These are phyloP conservation scores for Serendipita sp. DNA, from an alignment of 768 basidiomycete species.

Conservation along the genomic window DNA sequence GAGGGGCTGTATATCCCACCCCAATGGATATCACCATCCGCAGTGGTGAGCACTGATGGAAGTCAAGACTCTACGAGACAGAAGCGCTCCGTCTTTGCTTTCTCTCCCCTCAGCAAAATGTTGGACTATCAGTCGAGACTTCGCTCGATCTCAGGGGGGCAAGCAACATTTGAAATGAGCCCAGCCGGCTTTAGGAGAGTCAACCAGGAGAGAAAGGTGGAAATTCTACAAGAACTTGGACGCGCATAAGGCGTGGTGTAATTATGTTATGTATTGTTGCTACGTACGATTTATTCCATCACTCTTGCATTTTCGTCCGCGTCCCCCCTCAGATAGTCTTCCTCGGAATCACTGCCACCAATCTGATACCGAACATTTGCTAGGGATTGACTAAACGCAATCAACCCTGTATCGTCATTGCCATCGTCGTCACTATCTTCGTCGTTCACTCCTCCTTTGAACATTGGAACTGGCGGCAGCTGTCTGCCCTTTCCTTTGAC, in stretches of 20 bases:
- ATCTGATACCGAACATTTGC: background rate
- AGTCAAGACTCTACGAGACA: conserved; percentile 24
- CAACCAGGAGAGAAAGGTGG: conserved; percentile 39
- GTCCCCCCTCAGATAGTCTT: conserved; percentile 2
- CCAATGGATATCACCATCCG: conserved; percentile 48
- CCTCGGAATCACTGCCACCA: background rate
- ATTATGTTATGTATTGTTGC: conserved; percentile 9
- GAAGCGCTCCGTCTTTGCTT: conserved; percentile 52
- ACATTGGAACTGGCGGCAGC: conserved; percentile 29
- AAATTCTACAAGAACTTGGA: conserved; percentile 68
- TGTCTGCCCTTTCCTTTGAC: conserved; percentile 10
- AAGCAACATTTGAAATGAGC: conserved; percentile 65
- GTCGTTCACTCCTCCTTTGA: conserved; percentile 20
- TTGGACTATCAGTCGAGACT: conserved; percentile 65
- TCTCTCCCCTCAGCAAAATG: conserved; percentile 68
- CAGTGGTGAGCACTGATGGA: conserved; percentile 16
- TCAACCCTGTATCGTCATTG: conserved; percentile 34
- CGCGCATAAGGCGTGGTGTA: conserved; percentile 30
- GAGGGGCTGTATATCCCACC: conserved; percentile 66
- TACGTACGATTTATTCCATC: conserved; percentile 6
- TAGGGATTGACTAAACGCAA: conserved; percentile 61
- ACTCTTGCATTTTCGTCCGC: background rate
- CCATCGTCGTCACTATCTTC: conserved; percentile 21
- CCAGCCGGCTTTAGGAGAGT: conserved; percentile 65
- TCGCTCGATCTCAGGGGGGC: conserved; percentile 67